These are phyloP conservation scores for Suillus sp. DNA, from an alignment of 768 basidiomycete genomes.

Conservation along the genomic window DNA sequence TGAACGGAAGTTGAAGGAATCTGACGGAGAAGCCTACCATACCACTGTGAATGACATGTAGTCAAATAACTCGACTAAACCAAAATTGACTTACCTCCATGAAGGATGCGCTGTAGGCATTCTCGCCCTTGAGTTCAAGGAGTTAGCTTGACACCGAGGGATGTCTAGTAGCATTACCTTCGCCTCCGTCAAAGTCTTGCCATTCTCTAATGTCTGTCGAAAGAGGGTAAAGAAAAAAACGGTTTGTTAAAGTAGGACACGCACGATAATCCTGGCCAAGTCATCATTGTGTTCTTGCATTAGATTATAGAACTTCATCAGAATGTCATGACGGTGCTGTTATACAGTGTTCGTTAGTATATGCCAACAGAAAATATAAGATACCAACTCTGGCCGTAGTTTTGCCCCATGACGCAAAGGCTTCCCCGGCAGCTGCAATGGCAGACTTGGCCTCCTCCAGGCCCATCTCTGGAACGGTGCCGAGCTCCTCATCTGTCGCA, in stretches of 20 bases:
- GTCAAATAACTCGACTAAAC: constrained; percentile 5
- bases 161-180: constrained; percentile 48
- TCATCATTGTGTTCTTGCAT: constrained; percentile 89
- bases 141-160: background rate
- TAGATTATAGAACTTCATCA: constrained; percentile 75
- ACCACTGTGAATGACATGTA: constrained; percentile 60
- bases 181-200: constrained; percentile 84
- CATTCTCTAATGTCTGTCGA: constrained; percentile 86
- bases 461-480: constrained; percentile 89
- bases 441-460: constrained; percentile 81
- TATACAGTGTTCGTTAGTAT: background rate
- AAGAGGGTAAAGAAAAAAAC: constrained; percentile 15
- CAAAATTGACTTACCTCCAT: constrained; percentile 58
- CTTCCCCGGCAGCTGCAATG: constrained; percentile 76
- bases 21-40: constrained; percentile 48
- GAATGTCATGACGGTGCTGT: constrained; percentile 80
- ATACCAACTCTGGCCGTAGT: constrained; percentile 81
- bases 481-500: constrained; percentile 80
- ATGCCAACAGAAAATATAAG: background rate
- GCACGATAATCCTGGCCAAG: constrained; percentile 80
- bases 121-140: constrained; percentile 61
- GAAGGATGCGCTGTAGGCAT: constrained; percentile 82
- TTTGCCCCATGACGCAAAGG: constrained; percentile 84
- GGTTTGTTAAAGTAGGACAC: constrained; percentile 28
- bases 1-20: background rate